Evolutionary conservation across 31 red algal genomes (phyloP), one percentile per base, ranked within the genome.

Genomic region (Endocladia muricata): DNA sequence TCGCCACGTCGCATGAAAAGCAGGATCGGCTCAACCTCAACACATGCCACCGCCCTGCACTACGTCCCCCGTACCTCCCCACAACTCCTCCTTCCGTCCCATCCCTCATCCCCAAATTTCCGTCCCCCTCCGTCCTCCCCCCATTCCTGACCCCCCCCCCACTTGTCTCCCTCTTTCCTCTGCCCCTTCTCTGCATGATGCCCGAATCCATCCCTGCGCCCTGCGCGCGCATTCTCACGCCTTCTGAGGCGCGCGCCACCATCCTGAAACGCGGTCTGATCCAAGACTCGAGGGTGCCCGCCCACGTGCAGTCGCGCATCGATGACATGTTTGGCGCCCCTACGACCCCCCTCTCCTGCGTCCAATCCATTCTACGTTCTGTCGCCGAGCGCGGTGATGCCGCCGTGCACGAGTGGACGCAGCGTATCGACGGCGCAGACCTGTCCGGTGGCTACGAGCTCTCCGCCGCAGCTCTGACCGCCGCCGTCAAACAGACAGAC

Each of bases 251-350:
- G 49, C 65, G 55, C 5, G 61, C 4, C 22, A 62, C 75, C 23
- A 92, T 96, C 48, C 73, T 96, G 25, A 85, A 83, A 55, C 86
- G 94, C 40, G 35, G 79, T 26, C 29, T 67, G 15, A 60, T 96
- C 7, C 60, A 91, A 67, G 88, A 91, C 73, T 73, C 82, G 9
- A 54, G 58, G 56, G 71, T 96, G 4, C 84, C 88, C 13, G 31
- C 82, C 1, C 77, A 63, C 40, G 67, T 88, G 9, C 82, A 92
- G 38, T 65, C 41, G 21, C 77, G 84, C 25, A 70, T 96, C 56
- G 79, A 85, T 44, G 54, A 67, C 6, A 52, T 91, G 61, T 96
- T 96, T 57, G 76, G 76, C 17, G 28, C 69, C 30, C 77, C 88
- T 3, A 79, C 90, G 34, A 87, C 88, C 2, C 77, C 94, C 5